These are phyloP conservation scores for Yarrowia keelungensis DNA, from an alignment of 805 yeast genomes.

Conservation along the genomic window DNA sequence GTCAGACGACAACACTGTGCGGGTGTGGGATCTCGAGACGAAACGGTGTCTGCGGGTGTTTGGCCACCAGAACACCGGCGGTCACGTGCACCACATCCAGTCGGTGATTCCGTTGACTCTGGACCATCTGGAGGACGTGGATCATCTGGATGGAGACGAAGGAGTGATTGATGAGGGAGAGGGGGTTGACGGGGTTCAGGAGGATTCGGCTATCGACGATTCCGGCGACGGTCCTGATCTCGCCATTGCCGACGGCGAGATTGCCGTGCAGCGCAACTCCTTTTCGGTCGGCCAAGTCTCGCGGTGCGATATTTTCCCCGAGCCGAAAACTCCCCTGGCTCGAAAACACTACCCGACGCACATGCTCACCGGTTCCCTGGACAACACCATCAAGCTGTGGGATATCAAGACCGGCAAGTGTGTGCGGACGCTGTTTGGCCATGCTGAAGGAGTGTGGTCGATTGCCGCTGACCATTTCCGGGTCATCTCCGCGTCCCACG, in stretches of 20 bases:
- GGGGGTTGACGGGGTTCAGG: not conserved
- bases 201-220: constrained; percentile 13
- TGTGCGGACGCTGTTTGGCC: constrained; percentile 94
- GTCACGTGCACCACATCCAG: constrained; percentile 95
- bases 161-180: constrained; percentile 28
- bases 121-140: constrained; percentile 40
- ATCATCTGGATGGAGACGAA: constrained; percentile 36
- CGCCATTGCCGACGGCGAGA: constrained; percentile 21
- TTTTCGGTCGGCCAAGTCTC: constrained; percentile 20
- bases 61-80: constrained; percentile 60
- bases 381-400: constrained; percentile 93
- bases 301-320: constrained; percentile 25
- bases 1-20: constrained; percentile 87
- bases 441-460: constrained; percentile 98
- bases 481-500: constrained; percentile 94
- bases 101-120: constrained; percentile 85
- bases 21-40: constrained; percentile 91
- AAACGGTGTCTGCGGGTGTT: constrained; percentile 81
- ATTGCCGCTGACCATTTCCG: constrained; percentile 95
- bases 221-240: constrained; percentile 2
- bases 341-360: constrained; percentile 67
- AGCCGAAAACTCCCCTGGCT: constrained; percentile 12
- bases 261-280: constrained; percentile 22
- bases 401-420: constrained; percentile 86
- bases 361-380: constrained; percentile 83